Evolutionary conservation across 352 stramenopile species (phyloP), one percentile per base, ranked within the genome.

Genomic region (Phytophthora meadii): DNA sequence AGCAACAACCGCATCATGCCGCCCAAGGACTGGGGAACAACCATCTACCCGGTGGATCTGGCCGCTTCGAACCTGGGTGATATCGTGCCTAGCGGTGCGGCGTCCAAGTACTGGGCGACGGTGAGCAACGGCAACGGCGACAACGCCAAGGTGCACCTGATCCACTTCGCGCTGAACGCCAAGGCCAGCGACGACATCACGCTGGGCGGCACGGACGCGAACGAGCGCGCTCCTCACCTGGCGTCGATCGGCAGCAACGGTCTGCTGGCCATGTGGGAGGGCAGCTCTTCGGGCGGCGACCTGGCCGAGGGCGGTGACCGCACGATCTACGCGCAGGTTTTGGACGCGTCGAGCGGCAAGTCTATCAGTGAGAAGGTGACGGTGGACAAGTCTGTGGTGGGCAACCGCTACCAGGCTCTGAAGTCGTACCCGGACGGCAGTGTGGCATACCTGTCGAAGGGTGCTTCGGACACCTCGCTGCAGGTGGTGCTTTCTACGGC

Each of bases 1-100:
- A 85, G 63, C 74, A 87, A 83, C 68, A 87, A 89, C 73, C 80
- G 80, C 59, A 87, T 89, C 73, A 89, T 87, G 60, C 79, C 79
- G 51, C 77, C 76, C 7, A 68, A 77, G n/a, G 80, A 79, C 45
- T 81, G 70, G 54, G 73, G 57, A 34, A 66, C 76, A 1, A 89
- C 80, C 10, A 81, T 89, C 68, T 87, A 87, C 65, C 77, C 77
- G 0, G 80, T 89, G 24, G 68, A 86, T 40, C 63, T 86, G 24
- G 74, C 42, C 0, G 76, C 74, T 0, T 65, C 74, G 3, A 84
- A 88, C 69, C 57, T 88, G 24, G 76, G 76, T 17, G 79, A 86
- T 40, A 84, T 88, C 19, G 74, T 86, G 49, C 68, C 68, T 61
- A 70, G 79, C 51, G 30, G 39, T 5, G 39, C 30, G 11, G 52